phyloP scores from a whole-genome alignment of 106 monocot genomes.

The Dendrobium huoshanense region DNA sequence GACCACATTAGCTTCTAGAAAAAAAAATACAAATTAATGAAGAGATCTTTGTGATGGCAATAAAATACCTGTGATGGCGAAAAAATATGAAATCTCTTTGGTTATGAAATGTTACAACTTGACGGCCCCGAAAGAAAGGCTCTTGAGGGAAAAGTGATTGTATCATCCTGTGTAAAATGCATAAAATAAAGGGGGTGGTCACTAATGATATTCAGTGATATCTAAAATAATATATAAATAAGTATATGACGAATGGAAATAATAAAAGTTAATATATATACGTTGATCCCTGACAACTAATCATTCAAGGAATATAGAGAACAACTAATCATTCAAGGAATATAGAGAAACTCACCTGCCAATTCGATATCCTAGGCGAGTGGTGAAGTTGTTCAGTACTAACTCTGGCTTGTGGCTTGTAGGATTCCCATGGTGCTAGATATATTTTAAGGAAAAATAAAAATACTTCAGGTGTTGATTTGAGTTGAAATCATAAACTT shows the following conservation, averaged over 20 bases:
- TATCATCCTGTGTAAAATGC: slow-evolving; percentile 57
- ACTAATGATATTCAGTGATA: background rate
- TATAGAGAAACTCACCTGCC: slow-evolving; percentile 47
- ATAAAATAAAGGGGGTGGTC: background rate
- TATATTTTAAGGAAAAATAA: background rate
- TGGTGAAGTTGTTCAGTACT: slow-evolving; percentile 92
- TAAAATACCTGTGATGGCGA: slow-evolving; percentile 81
- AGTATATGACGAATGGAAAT: background rate
- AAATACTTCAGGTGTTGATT: background rate
- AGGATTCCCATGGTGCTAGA: slow-evolving; percentile 92
- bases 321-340: background rate
- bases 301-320: background rate
- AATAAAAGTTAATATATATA: background rate
- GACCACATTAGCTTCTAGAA: background rate
- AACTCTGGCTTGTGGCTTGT: slow-evolving; percentile 85
- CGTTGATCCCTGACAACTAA: background rate
- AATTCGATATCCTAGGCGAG: slow-evolving; percentile 79
- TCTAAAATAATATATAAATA: background rate
- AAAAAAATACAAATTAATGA: background rate
- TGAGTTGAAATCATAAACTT: background rate
- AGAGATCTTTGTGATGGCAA: background rate
- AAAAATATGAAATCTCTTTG: slow-evolving; percentile 97
- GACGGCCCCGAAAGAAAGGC: slow-evolving; percentile 81
- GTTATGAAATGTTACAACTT: slow-evolving; percentile 96
- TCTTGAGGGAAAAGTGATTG: slow-evolving; percentile 87